Evolutionary conservation across 192 early-diverging fungal species (phyloP).

Genomic region (Coemansia interrupta): DNA sequence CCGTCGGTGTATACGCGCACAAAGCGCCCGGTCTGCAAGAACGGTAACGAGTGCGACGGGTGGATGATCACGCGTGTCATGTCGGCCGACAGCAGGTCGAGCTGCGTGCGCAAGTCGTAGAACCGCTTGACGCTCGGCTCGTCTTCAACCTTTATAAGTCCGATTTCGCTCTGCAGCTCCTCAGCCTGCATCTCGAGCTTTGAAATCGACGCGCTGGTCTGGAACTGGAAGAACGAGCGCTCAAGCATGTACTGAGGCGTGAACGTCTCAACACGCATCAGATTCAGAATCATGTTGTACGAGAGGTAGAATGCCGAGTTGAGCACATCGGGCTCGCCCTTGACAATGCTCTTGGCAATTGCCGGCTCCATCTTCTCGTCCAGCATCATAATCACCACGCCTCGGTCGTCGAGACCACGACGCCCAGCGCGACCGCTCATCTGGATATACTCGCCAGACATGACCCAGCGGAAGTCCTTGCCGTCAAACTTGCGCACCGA

Average conservation of each 20-base stretch:
- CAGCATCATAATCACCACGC: conserved; percentile 95
- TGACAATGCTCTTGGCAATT: conserved; percentile 91
- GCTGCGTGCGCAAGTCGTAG: conserved; percentile 71
- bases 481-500: conserved; percentile 92
- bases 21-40: conserved; percentile 81
- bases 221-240: conserved; percentile 88
- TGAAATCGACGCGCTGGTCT: conserved; percentile 81
- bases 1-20: conserved; percentile 59
- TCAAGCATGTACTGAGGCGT: conserved; percentile 91
- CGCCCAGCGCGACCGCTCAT: conserved; percentile 98
- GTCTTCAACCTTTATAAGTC: conserved; percentile 57
- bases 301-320: conserved; percentile 93
- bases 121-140: conserved; percentile 71
- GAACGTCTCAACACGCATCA: conserved; percentile 91
- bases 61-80: conserved; percentile 75
- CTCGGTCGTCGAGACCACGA: conserved; percentile 94
- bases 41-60: conserved; percentile 76
- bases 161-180: conserved; percentile 51
- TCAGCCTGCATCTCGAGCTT: conserved; percentile 55
- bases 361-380: conserved; percentile 93
- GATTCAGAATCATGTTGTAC: conserved; percentile 95
- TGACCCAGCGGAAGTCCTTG: conserved; percentile 76
- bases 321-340: conserved; percentile 77
- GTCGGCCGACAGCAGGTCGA: conserved; percentile 62
- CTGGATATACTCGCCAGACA: conserved; percentile 96